A percentile compares a stretch with the other conserved stretches of the same genome.
Conservation (phyloP, 176 grass and related monocot genomes). For the Zoysia japonica region DNA sequence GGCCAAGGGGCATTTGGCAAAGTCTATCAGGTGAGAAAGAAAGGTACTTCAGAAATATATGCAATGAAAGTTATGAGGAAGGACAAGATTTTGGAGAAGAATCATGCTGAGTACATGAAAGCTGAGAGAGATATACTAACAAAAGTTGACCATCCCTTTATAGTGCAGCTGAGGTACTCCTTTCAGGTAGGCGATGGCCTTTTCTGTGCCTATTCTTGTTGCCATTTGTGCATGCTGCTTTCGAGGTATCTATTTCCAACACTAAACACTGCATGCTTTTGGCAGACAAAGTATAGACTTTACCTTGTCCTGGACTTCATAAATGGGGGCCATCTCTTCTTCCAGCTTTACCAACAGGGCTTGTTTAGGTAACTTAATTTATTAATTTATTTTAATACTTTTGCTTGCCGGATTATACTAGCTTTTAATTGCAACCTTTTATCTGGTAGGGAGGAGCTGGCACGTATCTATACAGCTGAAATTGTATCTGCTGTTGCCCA, state of each 20-base stretch:
- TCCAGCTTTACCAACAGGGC: conserved; percentile 96
- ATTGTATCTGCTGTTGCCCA: conserved; percentile 89
- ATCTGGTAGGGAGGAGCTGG: conserved; percentile 82
- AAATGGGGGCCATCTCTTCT: conserved; percentile 98
- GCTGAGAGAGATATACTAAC: conserved; percentile 98
- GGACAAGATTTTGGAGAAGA: conserved; percentile 98
- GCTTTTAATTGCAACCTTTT: conserved; percentile 25
- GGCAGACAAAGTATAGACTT: conserved; percentile 90
- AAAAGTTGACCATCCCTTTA: conserved; percentile 95
- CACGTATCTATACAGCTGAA: conserved; percentile 80
- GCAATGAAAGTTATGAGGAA: conserved; percentile 99
- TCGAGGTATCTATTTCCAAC: conserved; percentile 14
- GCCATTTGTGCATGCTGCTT: conserved; percentile 21
- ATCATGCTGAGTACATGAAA: conserved; percentile 98
- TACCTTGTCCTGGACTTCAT: conserved; percentile 96
- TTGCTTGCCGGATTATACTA: conserved; percentile 17
- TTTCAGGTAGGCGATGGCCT: conserved; percentile 68
- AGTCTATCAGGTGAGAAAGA: conserved; percentile 93
- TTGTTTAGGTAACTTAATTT: conserved; percentile 76
- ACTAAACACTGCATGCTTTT: conserved; percentile 30
- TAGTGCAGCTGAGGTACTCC: conserved; percentile 95
- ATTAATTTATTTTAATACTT: background rate
- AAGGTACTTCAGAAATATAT: conserved; percentile 93
- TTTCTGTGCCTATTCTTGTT: conserved; percentile 25
- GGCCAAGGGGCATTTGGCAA: conserved; percentile 98